Evolutionary conservation across 768 basidiomycete species (phyloP).

Genomic region (Termitomyces sp.): DNA sequence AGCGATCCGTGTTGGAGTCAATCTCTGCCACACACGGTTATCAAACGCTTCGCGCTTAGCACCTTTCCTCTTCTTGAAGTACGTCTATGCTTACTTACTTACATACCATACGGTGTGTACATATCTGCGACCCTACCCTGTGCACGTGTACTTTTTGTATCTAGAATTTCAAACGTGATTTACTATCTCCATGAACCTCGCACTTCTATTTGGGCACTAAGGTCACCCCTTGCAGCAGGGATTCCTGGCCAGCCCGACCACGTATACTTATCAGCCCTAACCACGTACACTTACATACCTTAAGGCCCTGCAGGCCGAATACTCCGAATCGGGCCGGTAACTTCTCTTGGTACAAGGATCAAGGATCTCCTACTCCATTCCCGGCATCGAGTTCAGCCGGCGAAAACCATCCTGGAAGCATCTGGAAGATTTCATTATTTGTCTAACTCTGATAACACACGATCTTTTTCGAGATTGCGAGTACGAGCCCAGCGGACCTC

Average conservation of each 20-base stretch:
- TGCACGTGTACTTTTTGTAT: too few relatives aligned
- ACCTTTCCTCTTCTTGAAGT: neutral
- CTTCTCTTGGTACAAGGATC: neutral
- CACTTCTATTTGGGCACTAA: neutral
- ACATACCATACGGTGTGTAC: too few relatives aligned
- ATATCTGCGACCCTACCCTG: neutral
- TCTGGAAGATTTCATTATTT: neutral
- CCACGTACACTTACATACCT: too few relatives aligned
- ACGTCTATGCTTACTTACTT: too few relatives aligned
- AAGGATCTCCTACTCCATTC: neutral
- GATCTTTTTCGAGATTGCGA: neutral
- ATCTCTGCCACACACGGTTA: conserved; percentile 14
- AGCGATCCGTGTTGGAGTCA: conserved; percentile 12
- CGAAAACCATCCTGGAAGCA: neutral
- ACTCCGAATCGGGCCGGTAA: conserved; percentile 1
- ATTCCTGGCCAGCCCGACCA: neutral
- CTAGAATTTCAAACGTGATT: neutral
- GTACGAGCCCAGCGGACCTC: neutral
- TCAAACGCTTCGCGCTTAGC: conserved; percentile 22
- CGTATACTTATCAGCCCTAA: too few relatives aligned
- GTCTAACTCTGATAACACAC: neutral
- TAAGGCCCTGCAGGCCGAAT: neutral
- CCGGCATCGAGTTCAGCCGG: neutral
- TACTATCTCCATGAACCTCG: neutral
- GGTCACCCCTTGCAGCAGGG: neutral